phyloP scores from a whole-genome alignment of 805 yeast genomes.

The Kuraishia cidri region DNA sequence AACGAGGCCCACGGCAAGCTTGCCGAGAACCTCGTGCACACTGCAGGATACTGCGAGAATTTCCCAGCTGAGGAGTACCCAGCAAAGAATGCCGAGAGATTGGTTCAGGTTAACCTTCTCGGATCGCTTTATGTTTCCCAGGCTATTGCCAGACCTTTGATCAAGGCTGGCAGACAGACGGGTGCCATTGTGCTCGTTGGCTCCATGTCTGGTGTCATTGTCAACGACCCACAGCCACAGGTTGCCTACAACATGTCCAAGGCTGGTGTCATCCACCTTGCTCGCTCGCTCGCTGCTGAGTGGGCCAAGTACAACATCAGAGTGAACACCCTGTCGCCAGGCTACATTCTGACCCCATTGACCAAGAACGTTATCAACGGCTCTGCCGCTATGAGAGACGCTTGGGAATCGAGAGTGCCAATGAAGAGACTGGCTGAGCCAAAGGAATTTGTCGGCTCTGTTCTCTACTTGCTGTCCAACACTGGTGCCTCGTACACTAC shows the following conservation, averaged over 20 bases:
- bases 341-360: constrained; percentile 73
- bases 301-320: constrained; percentile 75
- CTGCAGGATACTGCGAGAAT: constrained; percentile 85
- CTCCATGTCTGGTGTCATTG: constrained; percentile 75
- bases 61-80: constrained; percentile 74
- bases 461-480: constrained; percentile 63
- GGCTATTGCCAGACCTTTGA: constrained; percentile 61
- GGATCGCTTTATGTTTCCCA: constrained; percentile 74
- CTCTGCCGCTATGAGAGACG: constrained; percentile 47
- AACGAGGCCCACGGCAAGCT: constrained; percentile 50
- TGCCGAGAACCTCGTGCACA: constrained; percentile 60
- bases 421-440: constrained; percentile 82
- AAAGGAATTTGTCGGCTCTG: constrained; percentile 70
- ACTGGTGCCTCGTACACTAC: constrained; percentile 73
- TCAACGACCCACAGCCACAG: constrained; percentile 74
- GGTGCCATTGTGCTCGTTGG: constrained; percentile 65
- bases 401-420: constrained; percentile 69
- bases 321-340: constrained; percentile 74
- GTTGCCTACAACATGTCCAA: constrained; percentile 78
- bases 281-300: constrained; percentile 67
- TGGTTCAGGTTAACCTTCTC: constrained; percentile 63
- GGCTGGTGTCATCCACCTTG: constrained; percentile 81
- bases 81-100: constrained; percentile 54
- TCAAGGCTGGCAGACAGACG: constrained; percentile 37
- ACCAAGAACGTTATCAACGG: constrained; percentile 64